These are phyloP conservation scores for Acrasis kona DNA, from an alignment of 78 protist species.

Conservation along the genomic window DNA sequence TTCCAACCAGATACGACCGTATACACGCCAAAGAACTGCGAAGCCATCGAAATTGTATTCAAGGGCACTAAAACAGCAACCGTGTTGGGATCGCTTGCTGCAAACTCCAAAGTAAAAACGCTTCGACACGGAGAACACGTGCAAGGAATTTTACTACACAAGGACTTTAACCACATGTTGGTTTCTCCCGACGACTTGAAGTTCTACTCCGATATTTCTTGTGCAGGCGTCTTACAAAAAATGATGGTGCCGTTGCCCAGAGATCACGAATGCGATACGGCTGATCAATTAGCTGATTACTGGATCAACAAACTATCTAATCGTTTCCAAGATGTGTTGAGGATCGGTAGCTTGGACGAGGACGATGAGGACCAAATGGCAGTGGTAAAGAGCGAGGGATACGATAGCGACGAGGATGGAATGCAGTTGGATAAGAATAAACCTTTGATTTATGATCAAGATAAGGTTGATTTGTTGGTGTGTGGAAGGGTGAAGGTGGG, in stretches of 20 bases:
- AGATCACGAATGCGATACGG: too few species aligned
- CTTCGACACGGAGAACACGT: not conserved
- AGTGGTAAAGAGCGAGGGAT: too few species aligned
- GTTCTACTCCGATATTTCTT: not conserved
- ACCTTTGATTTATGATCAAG: too few species aligned
- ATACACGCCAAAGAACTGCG: conserved; percentile 27
- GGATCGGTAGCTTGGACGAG: too few species aligned
- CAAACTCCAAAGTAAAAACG: not conserved
- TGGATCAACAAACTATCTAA: too few species aligned
- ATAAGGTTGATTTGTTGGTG: too few species aligned
- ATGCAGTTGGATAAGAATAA: too few species aligned
- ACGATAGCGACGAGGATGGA: too few species aligned
- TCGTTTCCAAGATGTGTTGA: too few species aligned
- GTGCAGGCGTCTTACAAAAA: not conserved
- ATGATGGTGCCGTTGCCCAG: not conserved
- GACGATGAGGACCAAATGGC: too few species aligned
- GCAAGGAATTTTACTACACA: not conserved
- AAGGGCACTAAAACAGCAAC: not conserved
- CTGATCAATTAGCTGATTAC: too few species aligned
- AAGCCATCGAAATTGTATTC: conserved; percentile 8
- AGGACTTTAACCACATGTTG: not conserved
- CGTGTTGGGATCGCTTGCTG: conserved; percentile 30
- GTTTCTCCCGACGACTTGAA: not conserved
- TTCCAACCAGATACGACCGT: conserved; percentile 1
- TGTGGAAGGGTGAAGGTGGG: too few species aligned